Base-by-base conservation (phyloP, 164 flowering plant species). In the Hamamelis virginiana region DNA sequence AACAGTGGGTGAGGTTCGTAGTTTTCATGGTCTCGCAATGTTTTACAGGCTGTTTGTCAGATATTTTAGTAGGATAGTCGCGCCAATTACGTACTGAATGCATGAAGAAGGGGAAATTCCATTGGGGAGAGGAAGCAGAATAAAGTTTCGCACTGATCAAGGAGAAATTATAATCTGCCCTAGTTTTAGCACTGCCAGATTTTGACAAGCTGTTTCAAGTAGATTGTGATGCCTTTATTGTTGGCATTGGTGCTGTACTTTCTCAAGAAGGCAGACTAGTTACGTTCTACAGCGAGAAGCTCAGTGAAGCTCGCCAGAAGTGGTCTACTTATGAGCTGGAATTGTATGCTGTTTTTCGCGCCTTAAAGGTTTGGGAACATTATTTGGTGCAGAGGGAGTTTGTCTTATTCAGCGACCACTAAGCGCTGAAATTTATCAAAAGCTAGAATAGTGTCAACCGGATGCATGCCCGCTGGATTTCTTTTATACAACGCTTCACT, bases 61-160 rank as follows among this genome's bases (percentile, higher is more conserved):
- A 59, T 2, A 46, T 46, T 59, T 59, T 27, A 28, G 43, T 12
- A 0, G 1, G 18, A 13, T 59, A 1, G n/a, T 59, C 9, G 43
- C 62, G 6, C 43, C 62, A 5, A 26, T 59, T 2, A n/a, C n/a
- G n/a, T n/a, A 56, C 56, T 59, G 62, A 59, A 11, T 59, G 62
- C 19, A 12, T 59, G 38, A 59, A 59, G 19, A 27, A 59, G 12
- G 9, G 8, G n/a, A 28, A 26, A 59, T 59, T 59, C 19, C 1
- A 27, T 26, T 59, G 62, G 62, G 27, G n/a, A 5, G 41, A 59
- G 0, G 62, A 59, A 59, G 16, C n/a, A 26, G 19, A 59, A 26
- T 5, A 14, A 9, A 59, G 62, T 15, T 59, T 59, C 14, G 41
- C 18, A 2, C 18, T 28, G 1, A 15, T 59, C 0, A 59, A 59